Conservation (phyloP, 192 early-diverging fungal species). For the Paraglomus occultum region DNA sequence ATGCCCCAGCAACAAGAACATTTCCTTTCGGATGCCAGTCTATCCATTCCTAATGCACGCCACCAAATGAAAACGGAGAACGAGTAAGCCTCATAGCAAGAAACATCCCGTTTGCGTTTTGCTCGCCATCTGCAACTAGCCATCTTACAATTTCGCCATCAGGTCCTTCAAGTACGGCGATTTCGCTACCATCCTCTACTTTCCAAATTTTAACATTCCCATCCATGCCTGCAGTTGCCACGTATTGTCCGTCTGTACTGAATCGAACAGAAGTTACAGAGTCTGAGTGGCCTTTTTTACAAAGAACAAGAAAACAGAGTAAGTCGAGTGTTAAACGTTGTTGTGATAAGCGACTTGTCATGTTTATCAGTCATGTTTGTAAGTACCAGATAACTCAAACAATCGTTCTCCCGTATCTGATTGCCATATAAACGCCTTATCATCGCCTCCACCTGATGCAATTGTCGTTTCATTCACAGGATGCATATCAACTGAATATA, state of each 20-base stretch:
- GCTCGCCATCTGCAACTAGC: not conserved
- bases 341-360: too few relatives aligned
- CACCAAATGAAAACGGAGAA: conserved; percentile 9
- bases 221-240: conserved; percentile 95
- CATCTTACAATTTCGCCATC: conserved; percentile 77
- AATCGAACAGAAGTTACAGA: conserved; percentile 83
- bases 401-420: conserved; percentile 78
- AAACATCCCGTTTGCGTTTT: not conserved
- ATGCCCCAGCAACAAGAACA: conserved; percentile 83
- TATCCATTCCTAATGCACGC: conserved; percentile 62
- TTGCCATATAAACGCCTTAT: conserved; percentile 87
- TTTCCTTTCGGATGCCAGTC: conserved; percentile 96
- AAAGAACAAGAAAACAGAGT: not conserved
- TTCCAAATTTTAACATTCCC: conserved; percentile 82
- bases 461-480: conserved; percentile 68
- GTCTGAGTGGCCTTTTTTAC: conserved; percentile 74
- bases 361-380: not conserved
- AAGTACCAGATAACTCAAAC: conserved; percentile 47
- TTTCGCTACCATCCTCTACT: conserved; percentile 56
- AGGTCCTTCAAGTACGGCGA: conserved; percentile 79
- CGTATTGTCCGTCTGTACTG: conserved; percentile 76
- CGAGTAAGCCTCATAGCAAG: conserved; percentile 4
- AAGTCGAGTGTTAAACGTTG: too few relatives aligned
- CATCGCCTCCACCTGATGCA: conserved; percentile 89
- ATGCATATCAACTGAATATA: conserved; percentile 82